These are phyloP conservation scores for Pochonia chlamydosporia DNA, from an alignment of 2,329 filamentous ascomycete genomes.

Conservation along the genomic window DNA sequence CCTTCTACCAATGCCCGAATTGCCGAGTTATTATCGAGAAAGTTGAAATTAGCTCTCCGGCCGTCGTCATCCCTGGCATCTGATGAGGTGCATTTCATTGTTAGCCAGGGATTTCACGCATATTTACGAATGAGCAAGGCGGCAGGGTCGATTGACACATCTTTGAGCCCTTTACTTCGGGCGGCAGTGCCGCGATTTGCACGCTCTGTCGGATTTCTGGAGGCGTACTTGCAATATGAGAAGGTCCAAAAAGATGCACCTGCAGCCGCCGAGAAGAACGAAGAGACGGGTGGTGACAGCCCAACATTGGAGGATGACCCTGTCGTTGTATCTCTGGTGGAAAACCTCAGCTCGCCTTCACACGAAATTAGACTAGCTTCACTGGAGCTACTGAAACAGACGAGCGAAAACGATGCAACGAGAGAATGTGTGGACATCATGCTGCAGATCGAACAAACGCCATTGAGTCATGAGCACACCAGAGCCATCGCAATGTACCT, in stretches of 20 bases:
- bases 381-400: constrained; percentile 62
- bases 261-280: constrained; percentile 14
- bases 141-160: constrained; percentile 50
- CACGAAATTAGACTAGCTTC: constrained; percentile 69
- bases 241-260: constrained; percentile 19
- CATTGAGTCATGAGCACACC: constrained; percentile 68
- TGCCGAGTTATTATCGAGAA: constrained; percentile 58
- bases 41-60: constrained; percentile 58
- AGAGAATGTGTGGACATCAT: constrained; percentile 44
- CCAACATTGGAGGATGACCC: constrained; percentile 46
- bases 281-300: constrained; percentile 36
- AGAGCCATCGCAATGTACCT: constrained; percentile 80
- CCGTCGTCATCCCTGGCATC: constrained; percentile 53
- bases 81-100: constrained; percentile 65
- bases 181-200: constrained; percentile 62
- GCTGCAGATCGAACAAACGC: constrained; percentile 72
- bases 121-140: constrained; percentile 62
- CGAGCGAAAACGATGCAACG: constrained; percentile 32
- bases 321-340: constrained; percentile 59
- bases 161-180: constrained; percentile 60
- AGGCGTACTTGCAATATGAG: constrained; percentile 55
- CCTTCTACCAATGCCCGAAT: constrained; percentile 62
- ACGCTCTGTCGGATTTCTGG: constrained; percentile 59
- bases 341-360: constrained; percentile 70
- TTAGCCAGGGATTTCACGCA: constrained; percentile 68